These are phyloP conservation scores for Corynespora cassiicola DNA, from an alignment of 2,329 filamentous ascomycete genomes.

Conservation along the genomic window DNA sequence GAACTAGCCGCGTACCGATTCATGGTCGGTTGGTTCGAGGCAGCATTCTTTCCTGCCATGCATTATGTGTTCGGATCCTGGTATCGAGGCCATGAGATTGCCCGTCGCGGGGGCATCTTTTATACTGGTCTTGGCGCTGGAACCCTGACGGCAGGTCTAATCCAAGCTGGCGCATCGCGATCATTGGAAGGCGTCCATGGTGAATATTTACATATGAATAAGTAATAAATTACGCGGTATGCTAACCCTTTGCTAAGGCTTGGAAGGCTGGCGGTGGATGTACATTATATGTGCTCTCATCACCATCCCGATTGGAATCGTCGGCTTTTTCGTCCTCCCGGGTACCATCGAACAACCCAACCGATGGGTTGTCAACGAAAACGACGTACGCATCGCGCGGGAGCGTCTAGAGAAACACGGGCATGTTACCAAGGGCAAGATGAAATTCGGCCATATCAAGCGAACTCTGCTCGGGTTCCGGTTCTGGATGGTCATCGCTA, in stretches of 20 bases:
- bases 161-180: constrained; percentile 37
- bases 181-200: constrained; percentile 63
- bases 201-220: constrained; percentile 11
- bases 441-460: constrained; percentile 11
- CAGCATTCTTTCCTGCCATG: constrained; percentile 41
- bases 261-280: constrained; percentile 30
- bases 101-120: constrained; percentile 57
- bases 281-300: constrained; percentile 51
- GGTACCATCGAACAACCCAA: constrained; percentile 58
- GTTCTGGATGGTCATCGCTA: constrained; percentile 58
- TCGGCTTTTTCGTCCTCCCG: constrained; percentile 58
- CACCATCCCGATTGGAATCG: constrained; percentile 59
- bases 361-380: constrained; percentile 49
- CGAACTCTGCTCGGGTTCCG: constrained; percentile 41
- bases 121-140: constrained; percentile 59
- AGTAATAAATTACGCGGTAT: neutral
- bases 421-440: constrained; percentile 28
- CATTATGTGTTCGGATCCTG: constrained; percentile 46
- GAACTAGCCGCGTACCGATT: constrained; percentile 61
- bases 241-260: constrained; percentile 1
- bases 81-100: constrained; percentile 49
- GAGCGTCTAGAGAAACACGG: constrained; percentile 53
- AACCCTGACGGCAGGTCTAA: constrained; percentile 58
- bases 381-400: constrained; percentile 54
- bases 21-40: constrained; percentile 60